phyloP scores from a whole-genome alignment of 768 basidiomycete genomes.

The Mycena vitilis region DNA sequence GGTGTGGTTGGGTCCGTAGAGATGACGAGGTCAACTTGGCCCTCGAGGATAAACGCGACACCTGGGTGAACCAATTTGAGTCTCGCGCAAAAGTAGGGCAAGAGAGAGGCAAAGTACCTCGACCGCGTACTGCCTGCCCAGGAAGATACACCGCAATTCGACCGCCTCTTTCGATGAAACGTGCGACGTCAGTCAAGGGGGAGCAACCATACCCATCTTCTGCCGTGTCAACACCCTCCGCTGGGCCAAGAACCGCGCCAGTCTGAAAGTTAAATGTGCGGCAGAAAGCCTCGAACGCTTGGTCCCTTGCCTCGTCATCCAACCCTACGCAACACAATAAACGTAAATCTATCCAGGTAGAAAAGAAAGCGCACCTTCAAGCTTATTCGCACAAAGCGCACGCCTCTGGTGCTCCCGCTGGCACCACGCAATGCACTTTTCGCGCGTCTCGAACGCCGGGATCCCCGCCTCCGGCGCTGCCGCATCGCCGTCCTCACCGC shows the following conservation, averaged over 20 bases:
- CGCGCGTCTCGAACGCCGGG: constrained; percentile 12
- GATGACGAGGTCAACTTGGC: not conserved
- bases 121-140: not conserved
- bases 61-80: not conserved
- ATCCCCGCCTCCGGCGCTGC: not conserved
- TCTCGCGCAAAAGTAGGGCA: not conserved
- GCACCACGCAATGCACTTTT: constrained; percentile 14
- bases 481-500: too few relatives aligned
- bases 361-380: not conserved
- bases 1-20: not conserved
- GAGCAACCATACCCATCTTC: not conserved
- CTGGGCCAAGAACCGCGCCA: not conserved
- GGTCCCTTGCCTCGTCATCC: not conserved
- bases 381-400: not conserved
- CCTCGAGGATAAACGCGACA: not conserved
- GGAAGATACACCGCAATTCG: constrained; percentile 2
- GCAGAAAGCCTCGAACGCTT: constrained; percentile 3
- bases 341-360: not conserved
- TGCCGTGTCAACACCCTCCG: not conserved
- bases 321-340: not conserved
- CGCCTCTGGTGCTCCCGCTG: constrained; percentile 1
- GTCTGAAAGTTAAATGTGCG: constrained; percentile 9
- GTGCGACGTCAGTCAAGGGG: not conserved
- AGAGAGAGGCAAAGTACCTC: not conserved
- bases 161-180: not conserved